Evolutionary conservation across 352 stramenopile genomes (phyloP), one percentile per base, ranked within the genome.

Genomic region (Thalassiosira mediterranea): DNA sequence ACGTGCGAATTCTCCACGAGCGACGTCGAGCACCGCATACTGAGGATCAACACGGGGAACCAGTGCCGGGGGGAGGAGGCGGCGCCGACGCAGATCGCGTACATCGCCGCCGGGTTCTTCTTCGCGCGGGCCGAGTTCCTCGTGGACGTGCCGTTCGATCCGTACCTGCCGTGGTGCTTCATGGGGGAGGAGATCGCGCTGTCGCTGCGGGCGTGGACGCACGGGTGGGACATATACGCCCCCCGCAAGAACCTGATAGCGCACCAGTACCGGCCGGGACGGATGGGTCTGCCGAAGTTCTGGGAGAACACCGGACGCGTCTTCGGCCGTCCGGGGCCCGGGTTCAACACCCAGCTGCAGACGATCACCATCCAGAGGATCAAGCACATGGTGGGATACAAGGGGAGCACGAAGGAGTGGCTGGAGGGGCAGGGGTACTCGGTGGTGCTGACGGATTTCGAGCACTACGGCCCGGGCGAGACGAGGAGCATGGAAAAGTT

Each of bases 131-230:
- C 76, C 3, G 66, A 44, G 26, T 93, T 95, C 53, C 53, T 95
- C 0, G 46, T 63, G 1, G 84, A 94, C 61, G 83, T 94, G 1
- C 89, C 88, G 0, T 95, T 94, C 59, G 90, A 95, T 72, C 89
- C 90, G 0, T 93, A 91, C 49, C 62, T 94, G 63, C 88, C 90
- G 13, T 95, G 87, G 74, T 84, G 92, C 5, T 95, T 95, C 72
- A 95, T 95, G 90, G 90, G 90, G 7, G 90, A 95, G 53, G 90
- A 95, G 59, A 94, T 95, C 42, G 79, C 78, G 52, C 62, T 92
- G 1, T 78, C 57, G n/a, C 79, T 88, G 48, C 53, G 87, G n/a
- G 82, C 86, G 1, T 92, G 84, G 84, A 92, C 87, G 4, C 57
- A 69, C 56, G 87, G 87, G 11, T 89, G 89, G 76, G 62, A 90